Conservation (phyloP, 371 early-diverging fungal genomes). For the Apophysomyces trapeziformis region DNA sequence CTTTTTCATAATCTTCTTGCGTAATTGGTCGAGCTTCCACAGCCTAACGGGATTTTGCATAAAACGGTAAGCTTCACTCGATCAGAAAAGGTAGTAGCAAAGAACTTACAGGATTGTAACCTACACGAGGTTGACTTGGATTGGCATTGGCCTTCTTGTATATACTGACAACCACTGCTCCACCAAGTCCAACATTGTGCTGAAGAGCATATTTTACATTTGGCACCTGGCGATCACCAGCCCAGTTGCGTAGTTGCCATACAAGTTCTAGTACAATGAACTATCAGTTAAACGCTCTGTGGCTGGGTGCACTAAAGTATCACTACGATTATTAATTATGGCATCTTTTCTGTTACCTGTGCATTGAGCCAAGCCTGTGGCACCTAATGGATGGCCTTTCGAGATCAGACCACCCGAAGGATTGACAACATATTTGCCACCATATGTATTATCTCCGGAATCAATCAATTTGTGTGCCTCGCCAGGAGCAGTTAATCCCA, state of each 20-base stretch:
- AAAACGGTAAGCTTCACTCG: not conserved
- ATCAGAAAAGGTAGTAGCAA: not conserved
- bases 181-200: slow-evolving; percentile 83
- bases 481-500: slow-evolving; percentile 70
- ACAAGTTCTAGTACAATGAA: slow-evolving; percentile 38
- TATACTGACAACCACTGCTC: slow-evolving; percentile 74
- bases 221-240: slow-evolving; percentile 75
- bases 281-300: too few species aligned
- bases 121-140: slow-evolving; percentile 56
- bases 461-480: slow-evolving; percentile 68
- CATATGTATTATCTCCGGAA: slow-evolving; percentile 58
- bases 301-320: too few species aligned
- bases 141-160: slow-evolving; percentile 61
- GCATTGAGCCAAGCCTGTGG: slow-evolving; percentile 84
- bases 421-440: slow-evolving; percentile 73
- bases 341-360: slow-evolving; percentile 40
- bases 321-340: too few species aligned
- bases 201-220: slow-evolving; percentile 73
- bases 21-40: slow-evolving; percentile 64
- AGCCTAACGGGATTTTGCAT: slow-evolving; percentile 32
- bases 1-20: slow-evolving; percentile 64
- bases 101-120: slow-evolving; percentile 68
- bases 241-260: slow-evolving; percentile 75
- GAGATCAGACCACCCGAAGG: slow-evolving; percentile 84
- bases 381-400: slow-evolving; percentile 84